These are phyloP conservation scores for Diaporthe ilicicola DNA, from an alignment of 2,329 filamentous ascomycete species.

Conservation along the genomic window DNA sequence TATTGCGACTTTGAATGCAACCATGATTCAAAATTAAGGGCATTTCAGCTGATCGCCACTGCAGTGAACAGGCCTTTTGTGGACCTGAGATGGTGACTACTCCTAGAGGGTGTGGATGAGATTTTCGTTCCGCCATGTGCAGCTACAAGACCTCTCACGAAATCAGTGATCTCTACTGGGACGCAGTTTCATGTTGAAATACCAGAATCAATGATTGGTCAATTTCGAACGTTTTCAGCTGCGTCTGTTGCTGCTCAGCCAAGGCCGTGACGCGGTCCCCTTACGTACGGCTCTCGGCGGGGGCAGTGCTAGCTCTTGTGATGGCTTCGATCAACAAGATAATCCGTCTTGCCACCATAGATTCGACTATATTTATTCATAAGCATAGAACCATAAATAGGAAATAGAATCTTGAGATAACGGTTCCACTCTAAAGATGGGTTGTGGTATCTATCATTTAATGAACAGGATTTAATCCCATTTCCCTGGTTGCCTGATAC, in stretches of 20 bases:
- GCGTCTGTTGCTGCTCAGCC: constrained; percentile 11
- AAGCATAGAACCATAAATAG: not conserved
- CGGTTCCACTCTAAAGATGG: fast-evolving
- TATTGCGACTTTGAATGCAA: not conserved
- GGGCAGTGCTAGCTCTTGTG: constrained; percentile 13
- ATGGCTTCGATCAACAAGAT: not conserved
- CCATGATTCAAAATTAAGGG: not conserved
- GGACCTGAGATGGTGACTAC: not conserved
- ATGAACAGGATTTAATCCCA: not conserved
- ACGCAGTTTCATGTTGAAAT: constrained; percentile 7
- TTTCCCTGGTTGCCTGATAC: no score
- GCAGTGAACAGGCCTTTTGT: not conserved
- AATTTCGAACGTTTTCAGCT: not conserved
- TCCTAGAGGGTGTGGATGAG: not conserved
- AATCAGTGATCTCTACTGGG: not conserved
- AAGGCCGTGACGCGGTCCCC: constrained; percentile 22
- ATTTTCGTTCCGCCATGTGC: not conserved
- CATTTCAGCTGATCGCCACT: not conserved
- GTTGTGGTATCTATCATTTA: not conserved
- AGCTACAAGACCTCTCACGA: not conserved
- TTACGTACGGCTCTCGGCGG: constrained; percentile 23
- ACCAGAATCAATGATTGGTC: not conserved
- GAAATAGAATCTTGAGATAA: not conserved
- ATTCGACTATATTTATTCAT: not conserved
- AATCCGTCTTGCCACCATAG: not conserved